Conservation (phyloP, 2,329 filamentous ascomycete genomes). For the Neophaeococcomyces mojaviensis region DNA sequence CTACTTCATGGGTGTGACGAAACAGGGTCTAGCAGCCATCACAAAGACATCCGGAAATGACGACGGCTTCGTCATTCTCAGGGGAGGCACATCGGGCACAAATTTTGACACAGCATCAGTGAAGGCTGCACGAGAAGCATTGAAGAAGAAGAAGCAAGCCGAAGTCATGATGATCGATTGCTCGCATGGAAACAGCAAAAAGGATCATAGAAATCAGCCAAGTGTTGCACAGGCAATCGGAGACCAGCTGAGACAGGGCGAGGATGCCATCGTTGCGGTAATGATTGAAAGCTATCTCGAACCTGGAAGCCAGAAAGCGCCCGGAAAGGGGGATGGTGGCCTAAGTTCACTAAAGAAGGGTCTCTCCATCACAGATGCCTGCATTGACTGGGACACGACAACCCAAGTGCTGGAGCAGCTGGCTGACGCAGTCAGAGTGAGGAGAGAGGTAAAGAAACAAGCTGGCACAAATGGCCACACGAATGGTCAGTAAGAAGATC, state of each 20-base stretch:
- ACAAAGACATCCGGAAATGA: slow-evolving; percentile 92
- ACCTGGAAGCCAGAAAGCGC: slow-evolving; percentile 89
- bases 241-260: slow-evolving; percentile 76
- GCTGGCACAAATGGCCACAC: slow-evolving; percentile 24
- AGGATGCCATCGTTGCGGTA: slow-evolving; percentile 84
- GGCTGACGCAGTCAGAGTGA: slow-evolving; percentile 70
- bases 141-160: slow-evolving; percentile 65
- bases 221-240: slow-evolving; percentile 78
- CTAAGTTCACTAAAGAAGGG: slow-evolving; percentile 81
- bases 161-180: slow-evolving; percentile 94
- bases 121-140: slow-evolving; percentile 68
- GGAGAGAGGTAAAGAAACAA: slow-evolving; percentile 47
- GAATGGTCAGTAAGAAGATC: slow-evolving; percentile 16
- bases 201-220: slow-evolving; percentile 96
- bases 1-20: slow-evolving; percentile 95
- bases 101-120: slow-evolving; percentile 89
- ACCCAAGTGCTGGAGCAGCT: slow-evolving; percentile 75
- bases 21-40: slow-evolving; percentile 90
- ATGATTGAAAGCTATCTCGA: slow-evolving; percentile 99
- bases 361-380: slow-evolving; percentile 94
- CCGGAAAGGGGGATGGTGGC: slow-evolving; percentile 72
- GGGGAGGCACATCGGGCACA: slow-evolving; percentile 85
- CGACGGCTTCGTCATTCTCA: slow-evolving; percentile 92
- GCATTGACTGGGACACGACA: slow-evolving; percentile 86
- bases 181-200: slow-evolving; percentile 90